Evolutionary conservation across 805 yeast genomes (phyloP).

Genomic region (Clavispora fructus): DNA sequence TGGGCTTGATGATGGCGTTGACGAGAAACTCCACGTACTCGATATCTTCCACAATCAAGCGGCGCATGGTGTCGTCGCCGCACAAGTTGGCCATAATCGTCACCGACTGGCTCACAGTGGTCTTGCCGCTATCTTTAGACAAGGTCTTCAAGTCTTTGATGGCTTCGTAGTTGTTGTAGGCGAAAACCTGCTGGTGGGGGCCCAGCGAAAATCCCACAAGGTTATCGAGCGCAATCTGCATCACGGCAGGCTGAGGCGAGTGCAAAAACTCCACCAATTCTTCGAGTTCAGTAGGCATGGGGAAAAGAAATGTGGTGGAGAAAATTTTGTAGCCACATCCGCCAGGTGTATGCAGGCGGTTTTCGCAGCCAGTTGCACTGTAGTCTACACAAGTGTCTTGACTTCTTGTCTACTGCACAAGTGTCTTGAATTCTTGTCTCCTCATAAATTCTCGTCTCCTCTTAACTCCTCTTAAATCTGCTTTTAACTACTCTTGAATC

Average conservation of each 20-base stretch:
- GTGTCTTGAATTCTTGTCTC: too few species aligned
- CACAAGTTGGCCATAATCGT: constrained; percentile 82
- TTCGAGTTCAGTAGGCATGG: constrained; percentile 43
- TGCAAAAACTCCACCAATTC: constrained; percentile 74
- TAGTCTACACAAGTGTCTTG: too few species aligned
- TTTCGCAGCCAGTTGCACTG: neutral
- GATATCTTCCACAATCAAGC: constrained; percentile 59
- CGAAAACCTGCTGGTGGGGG: constrained; percentile 59
- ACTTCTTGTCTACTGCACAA: too few species aligned
- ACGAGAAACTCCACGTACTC: constrained; percentile 47
- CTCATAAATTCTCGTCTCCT: too few species aligned
- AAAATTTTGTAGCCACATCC: neutral
- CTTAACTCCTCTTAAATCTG: too few species aligned
- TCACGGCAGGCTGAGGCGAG: constrained; percentile 71
- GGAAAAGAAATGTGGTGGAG: neutral
- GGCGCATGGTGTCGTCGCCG: constrained; percentile 61
- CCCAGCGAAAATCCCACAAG: constrained; percentile 79
- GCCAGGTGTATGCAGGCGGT: neutral
- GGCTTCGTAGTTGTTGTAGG: constrained; percentile 63
- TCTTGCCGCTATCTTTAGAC: constrained; percentile 47
- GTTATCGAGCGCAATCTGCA: constrained; percentile 80
- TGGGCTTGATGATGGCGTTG: constrained; percentile 46
- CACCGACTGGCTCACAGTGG: constrained; percentile 58
- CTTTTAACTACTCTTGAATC: too few species aligned
- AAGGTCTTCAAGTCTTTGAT: constrained; percentile 65